Evolutionary conservation across 2,329 filamentous ascomycete species (phyloP), one percentile per base, ranked within the genome.

Genomic region (Tolypocladium endophyticum): DNA sequence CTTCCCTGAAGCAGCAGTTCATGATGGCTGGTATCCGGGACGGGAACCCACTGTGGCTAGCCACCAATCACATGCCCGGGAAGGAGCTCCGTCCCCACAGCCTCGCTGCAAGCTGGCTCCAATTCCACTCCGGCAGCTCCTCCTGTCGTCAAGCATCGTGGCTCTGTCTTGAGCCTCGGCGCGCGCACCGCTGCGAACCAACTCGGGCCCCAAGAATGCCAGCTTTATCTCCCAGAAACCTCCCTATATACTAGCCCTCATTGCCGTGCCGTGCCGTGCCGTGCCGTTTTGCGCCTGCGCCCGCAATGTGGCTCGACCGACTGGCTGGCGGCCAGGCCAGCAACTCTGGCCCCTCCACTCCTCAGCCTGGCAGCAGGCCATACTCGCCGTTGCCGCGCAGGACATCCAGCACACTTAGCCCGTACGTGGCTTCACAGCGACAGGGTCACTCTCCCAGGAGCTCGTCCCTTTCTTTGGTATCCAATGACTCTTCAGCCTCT

Each of bases 281-380:
- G 14, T 39, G 12, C 3, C 12, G 18, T 14, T 45, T 60, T 60
- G 62, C 20, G 6, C 50, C 9, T 30, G 25, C 33, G 5, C 25
- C 43, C 68, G 75, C 68, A 68, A 96, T 96, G 90, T 96, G 92
- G 92, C 85, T 95, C 70, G 92, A 96, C 77, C 88, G 92, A 72
- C 85, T 96, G 65, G 87, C 88, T 64, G 86, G 71, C 62, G 67
- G 82, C 67, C 87, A 88, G 73, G 82, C 86, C 60, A 85, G 64
- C 64, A 83, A 72, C 77, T 84, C 74, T 62, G 77, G 75, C 64
- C 79, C 83, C 60, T 81, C 83, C 63, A 84, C 85, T 61, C 83
- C 85, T 61, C 79, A 85, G 69, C 77, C 85, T 61, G 80, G 81
- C 61, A 86, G 82, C 71, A 85, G 90, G 70, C 79, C 87, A 56